These are phyloP conservation scores for Huiozyma naganishii DNA, from an alignment of 805 yeast genomes.

Conservation along the genomic window DNA sequence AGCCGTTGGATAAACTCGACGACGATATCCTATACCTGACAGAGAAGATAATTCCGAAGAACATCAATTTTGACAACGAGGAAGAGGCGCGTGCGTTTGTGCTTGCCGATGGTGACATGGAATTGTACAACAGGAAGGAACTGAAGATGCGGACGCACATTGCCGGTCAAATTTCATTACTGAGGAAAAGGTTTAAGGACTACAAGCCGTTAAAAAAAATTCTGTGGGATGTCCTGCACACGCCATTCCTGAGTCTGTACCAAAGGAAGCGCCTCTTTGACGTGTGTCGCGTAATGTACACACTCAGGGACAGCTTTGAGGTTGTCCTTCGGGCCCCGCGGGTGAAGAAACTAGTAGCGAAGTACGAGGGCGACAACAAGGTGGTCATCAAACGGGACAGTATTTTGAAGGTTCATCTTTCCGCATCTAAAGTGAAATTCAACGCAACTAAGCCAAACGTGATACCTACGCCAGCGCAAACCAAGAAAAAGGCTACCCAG, in stretches of 20 bases:
- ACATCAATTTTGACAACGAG: constrained; percentile 9
- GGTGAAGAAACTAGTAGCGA: constrained; percentile 55
- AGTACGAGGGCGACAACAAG: constrained; percentile 39
- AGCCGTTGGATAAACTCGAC: constrained; percentile 48
- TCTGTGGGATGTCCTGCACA: constrained; percentile 62
- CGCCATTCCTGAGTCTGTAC: constrained; percentile 46
- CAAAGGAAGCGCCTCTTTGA: constrained; percentile 56
- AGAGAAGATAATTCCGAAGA: constrained; percentile 17
- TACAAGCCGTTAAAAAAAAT: constrained; percentile 46
- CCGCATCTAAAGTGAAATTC: constrained; percentile 14
- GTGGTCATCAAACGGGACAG: constrained; percentile 52
- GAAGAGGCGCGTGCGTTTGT: constrained; percentile 9
- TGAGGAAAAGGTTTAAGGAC: constrained; percentile 23
- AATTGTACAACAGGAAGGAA: constrained; percentile 12
- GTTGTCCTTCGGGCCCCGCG: constrained; percentile 60
- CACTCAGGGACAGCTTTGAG: constrained; percentile 46
- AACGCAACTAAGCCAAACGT: constrained; percentile 4
- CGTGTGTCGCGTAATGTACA: constrained; percentile 53
- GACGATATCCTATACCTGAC: constrained; percentile 42
- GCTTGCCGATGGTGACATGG: neutral
- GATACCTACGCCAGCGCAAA: neutral
- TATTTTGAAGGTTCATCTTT: constrained; percentile 20
- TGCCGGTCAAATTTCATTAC: constrained; percentile 16
- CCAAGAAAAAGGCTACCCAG: constrained; percentile 11
- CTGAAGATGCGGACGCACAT: constrained; percentile 19